Percentiles rank a stretch among this genome's conserved stretches.
These are phyloP conservation scores for Agastache rugosa DNA, from an alignment of 257 asterid genomes.

Conservation along the genomic window DNA sequence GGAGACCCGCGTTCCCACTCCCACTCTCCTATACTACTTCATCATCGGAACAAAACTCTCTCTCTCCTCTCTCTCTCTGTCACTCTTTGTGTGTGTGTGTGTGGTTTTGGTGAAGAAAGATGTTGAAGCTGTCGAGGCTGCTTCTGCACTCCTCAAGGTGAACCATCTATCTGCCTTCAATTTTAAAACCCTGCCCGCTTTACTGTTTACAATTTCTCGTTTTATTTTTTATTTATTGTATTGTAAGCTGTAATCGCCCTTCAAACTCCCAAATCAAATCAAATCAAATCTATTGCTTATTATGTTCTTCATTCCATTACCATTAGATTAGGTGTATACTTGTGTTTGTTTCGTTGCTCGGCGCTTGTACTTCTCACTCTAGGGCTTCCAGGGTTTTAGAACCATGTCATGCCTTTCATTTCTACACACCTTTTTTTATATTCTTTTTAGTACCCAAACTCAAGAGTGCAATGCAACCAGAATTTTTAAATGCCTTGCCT, in stretches of 20 bases:
- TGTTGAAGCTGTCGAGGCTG: constrained; percentile 46
- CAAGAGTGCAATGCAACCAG: neutral
- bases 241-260: neutral
- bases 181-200: constrained; percentile 21
- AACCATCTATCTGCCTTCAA: neutral
- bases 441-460: neutral
- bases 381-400: neutral
- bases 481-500: neutral
- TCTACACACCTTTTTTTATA: neutral
- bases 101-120: neutral
- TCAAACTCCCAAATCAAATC: neutral
- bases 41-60: neutral
- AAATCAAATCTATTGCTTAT: neutral
- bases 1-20: neutral
- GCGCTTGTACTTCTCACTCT: neutral
- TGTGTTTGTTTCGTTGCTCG: neutral
- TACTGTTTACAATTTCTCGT: constrained; percentile 6
- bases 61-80: neutral
- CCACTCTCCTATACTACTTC: neutral
- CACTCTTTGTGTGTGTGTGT: neutral
- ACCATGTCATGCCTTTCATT: neutral
- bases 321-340: neutral
- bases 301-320: neutral
- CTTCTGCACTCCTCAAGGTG: constrained; percentile 44
- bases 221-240: neutral